phyloP scores from a whole-genome alignment of 106 monocot species.

The Acorus gramineus region DNA sequence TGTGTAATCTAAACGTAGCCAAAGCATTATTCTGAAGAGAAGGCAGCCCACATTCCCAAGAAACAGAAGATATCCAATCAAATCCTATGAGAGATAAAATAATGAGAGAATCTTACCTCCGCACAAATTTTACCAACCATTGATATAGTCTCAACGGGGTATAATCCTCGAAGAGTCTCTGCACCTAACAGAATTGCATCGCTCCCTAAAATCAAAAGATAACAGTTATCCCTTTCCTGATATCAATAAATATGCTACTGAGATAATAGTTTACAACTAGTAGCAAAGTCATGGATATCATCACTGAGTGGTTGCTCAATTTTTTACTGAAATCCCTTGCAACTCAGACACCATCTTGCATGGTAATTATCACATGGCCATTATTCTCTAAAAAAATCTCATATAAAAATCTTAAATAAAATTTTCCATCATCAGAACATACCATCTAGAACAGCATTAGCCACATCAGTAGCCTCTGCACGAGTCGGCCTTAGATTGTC shows the following conservation, averaged over 20 bases:
- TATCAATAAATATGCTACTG: neutral
- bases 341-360: too few species aligned
- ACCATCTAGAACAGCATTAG: slow-evolving; percentile 5
- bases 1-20: neutral
- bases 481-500: slow-evolving; percentile 21
- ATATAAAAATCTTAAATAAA: too few species aligned
- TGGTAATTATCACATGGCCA: too few species aligned
- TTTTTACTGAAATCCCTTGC: too few species aligned
- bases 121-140: neutral
- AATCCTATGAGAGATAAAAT: neutral
- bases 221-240: too few species aligned
- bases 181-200: slow-evolving; percentile 1
- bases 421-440: too few species aligned
- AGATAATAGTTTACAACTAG: neutral
- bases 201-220: neutral
- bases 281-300: neutral
- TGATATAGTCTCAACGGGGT: too few species aligned
- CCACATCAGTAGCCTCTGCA: slow-evolving; percentile 22
- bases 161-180: neutral
- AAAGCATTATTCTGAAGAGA: too few species aligned
- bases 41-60: too few species aligned
- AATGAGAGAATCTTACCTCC: neutral
- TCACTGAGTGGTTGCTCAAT: neutral
- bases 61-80: too few species aligned
- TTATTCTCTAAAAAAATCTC: too few species aligned